Evolutionary conservation across 148 eudicot species (phyloP).

Genomic region (Amaranthus cruentus): DNA sequence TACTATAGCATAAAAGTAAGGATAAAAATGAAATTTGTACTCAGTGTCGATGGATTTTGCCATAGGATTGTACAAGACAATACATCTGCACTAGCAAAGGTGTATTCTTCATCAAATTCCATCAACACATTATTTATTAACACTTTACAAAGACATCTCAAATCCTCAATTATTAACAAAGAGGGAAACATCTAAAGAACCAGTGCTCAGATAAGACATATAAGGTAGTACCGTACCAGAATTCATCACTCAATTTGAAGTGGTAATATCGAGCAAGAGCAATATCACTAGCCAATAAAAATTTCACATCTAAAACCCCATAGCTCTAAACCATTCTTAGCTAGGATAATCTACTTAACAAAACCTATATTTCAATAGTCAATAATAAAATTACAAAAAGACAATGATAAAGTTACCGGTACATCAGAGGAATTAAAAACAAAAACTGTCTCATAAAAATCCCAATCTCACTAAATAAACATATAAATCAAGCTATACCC

Average conservation of each 20-base stretch:
- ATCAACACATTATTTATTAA: background rate
- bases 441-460: background rate
- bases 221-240: background rate
- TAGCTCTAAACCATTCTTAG: constrained; percentile 3
- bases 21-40: too few relatives aligned
- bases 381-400: background rate
- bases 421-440: background rate
- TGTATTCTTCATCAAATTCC: background rate
- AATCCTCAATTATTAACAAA: background rate
- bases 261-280: background rate
- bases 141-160: background rate
- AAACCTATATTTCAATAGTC: background rate
- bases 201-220: background rate
- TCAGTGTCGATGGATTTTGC: background rate
- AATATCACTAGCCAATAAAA: background rate
- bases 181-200: background rate
- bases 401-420: background rate
- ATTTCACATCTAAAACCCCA: background rate
- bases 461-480: background rate
- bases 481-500: background rate
- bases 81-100: background rate
- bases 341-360: background rate
- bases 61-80: background rate
- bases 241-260: background rate
- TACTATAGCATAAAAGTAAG: too few relatives aligned